These are phyloP conservation scores for Diaporthe humulicola DNA, from an alignment of 2,329 filamentous ascomycete species.

Conservation along the genomic window DNA sequence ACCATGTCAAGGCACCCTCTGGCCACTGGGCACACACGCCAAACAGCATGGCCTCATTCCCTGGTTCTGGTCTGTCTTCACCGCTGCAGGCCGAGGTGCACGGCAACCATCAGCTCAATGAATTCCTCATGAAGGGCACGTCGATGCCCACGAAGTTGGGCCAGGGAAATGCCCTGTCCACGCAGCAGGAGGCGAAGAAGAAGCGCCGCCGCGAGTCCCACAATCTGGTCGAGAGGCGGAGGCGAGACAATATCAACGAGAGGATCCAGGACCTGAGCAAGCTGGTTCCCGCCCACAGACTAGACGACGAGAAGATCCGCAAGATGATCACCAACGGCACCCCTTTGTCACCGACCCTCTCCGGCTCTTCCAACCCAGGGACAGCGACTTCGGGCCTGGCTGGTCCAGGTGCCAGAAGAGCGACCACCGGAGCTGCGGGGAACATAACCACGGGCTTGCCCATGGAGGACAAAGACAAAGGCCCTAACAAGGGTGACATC, in stretches of 20 bases:
- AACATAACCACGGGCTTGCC: conserved; percentile 95
- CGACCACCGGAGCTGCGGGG: conserved; percentile 75
- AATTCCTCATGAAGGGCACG: conserved; percentile 88
- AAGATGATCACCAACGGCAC: conserved; percentile 95
- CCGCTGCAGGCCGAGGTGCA: conserved; percentile 77
- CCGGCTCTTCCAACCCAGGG: conserved; percentile 76
- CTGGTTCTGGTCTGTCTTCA: conserved; percentile 90
- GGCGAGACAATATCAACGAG: conserved; percentile 98
- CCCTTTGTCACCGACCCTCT: conserved; percentile 86
- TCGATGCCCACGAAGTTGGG: conserved; percentile 91
- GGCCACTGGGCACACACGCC: conserved; percentile 92
- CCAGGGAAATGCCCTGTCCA: conserved; percentile 55
- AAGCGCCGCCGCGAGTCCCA: conserved; percentile 93
- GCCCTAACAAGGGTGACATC: conserved; percentile 98
- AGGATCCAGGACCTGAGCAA: conserved; percentile 96
- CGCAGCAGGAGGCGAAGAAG: conserved; percentile 93
- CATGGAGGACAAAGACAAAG: conserved; percentile 97
- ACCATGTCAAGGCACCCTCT: conserved; percentile 87
- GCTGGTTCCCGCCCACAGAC: conserved; percentile 89
- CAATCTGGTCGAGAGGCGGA: conserved; percentile 93
- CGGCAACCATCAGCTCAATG: conserved; percentile 81
- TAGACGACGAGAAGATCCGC: conserved; percentile 97
- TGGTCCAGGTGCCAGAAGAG: conserved; percentile 85
- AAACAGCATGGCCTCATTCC: conserved; percentile 85
- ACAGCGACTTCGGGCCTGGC: conserved; percentile 89